Conservation (phyloP, 768 basidiomycete genomes). For the Lactarius hengduanensis region DNA sequence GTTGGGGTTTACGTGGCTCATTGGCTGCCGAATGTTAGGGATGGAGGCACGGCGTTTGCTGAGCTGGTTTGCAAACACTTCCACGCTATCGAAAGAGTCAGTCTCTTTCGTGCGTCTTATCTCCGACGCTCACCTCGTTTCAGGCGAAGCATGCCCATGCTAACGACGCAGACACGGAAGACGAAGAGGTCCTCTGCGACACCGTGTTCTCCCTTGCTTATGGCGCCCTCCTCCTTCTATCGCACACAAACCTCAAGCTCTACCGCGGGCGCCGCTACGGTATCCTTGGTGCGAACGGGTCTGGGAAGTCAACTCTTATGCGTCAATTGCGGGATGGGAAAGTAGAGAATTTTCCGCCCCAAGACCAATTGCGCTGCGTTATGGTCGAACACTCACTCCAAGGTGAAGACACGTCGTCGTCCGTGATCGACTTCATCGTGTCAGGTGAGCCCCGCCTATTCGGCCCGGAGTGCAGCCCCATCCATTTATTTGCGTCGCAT, state of each 20-base stretch:
- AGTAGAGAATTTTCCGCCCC: conserved; percentile 94
- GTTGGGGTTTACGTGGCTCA: conserved; percentile 67
- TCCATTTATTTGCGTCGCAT: conserved; percentile 13
- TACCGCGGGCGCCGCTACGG: conserved; percentile 92
- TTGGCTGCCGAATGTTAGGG: conserved; percentile 56
- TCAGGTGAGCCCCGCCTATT: conserved; percentile 50
- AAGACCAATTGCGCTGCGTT: conserved; percentile 78
- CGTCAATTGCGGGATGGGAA: conserved; percentile 94
- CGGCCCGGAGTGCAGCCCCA: background rate
- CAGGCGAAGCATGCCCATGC: conserved; percentile 59
- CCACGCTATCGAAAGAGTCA: conserved; percentile 67
- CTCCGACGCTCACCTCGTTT: conserved; percentile 9
- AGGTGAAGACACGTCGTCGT: conserved; percentile 83
- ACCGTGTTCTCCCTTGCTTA: conserved; percentile 95
- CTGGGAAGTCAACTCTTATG: conserved; percentile 95
- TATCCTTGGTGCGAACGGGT: conserved; percentile 94
- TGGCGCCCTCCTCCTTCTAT: conserved; percentile 89
- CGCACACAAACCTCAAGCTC: conserved; percentile 88
- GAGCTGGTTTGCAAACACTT: conserved; percentile 72
- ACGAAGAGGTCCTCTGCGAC: conserved; percentile 87
- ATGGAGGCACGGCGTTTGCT: conserved; percentile 50
- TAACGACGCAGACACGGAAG: conserved; percentile 49
- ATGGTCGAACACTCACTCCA: conserved; percentile 98
- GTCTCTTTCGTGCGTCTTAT: conserved; percentile 10
- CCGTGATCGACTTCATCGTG: conserved; percentile 88